A percentile compares a stretch with the other conserved stretches of the same genome.
Evolutionary conservation across 495 filamentous ascomycete genomes (phyloP).

Genomic region (Rhizodiscina lignyota): DNA sequence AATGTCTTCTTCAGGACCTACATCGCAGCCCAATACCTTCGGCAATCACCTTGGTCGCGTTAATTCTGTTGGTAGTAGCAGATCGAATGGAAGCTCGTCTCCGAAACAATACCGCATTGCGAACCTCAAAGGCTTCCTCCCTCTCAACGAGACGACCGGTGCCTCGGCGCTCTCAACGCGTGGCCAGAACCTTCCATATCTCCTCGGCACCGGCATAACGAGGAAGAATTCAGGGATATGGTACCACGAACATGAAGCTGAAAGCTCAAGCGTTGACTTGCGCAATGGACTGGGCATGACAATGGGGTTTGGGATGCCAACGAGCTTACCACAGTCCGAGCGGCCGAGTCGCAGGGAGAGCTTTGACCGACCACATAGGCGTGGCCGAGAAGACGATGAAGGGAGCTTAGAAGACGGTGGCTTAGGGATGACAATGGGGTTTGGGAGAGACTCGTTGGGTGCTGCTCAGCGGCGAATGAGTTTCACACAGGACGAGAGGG

Average conservation of each 20-base stretch:
- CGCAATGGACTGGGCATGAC: neutral
- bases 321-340: neutral
- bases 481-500: too few relatives aligned
- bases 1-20: too few relatives aligned
- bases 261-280: neutral
- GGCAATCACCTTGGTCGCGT: too few relatives aligned
- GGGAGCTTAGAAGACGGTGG: too few relatives aligned
- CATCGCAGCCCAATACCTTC: too few relatives aligned
- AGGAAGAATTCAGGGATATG: neutral
- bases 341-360: neutral
- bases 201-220: slow-evolving; percentile 4
- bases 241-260: too few relatives aligned
- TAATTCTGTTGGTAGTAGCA: too few relatives aligned
- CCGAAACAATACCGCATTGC: slow-evolving; percentile 12
- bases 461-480: too few relatives aligned
- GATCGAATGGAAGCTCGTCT: too few relatives aligned
- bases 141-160: slow-evolving; percentile 13
- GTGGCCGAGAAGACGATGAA: neutral
- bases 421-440: too few relatives aligned
- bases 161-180: slow-evolving; percentile 13
- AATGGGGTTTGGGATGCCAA: neutral
- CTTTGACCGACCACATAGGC: neutral
- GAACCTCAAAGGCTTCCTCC: slow-evolving; percentile 19
- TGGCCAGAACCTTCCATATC: slow-evolving; percentile 17
- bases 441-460: too few relatives aligned